Evolutionary conservation across 768 basidiomycete species (phyloP).

Genomic region (Omphalotus guepiniiformis): DNA sequence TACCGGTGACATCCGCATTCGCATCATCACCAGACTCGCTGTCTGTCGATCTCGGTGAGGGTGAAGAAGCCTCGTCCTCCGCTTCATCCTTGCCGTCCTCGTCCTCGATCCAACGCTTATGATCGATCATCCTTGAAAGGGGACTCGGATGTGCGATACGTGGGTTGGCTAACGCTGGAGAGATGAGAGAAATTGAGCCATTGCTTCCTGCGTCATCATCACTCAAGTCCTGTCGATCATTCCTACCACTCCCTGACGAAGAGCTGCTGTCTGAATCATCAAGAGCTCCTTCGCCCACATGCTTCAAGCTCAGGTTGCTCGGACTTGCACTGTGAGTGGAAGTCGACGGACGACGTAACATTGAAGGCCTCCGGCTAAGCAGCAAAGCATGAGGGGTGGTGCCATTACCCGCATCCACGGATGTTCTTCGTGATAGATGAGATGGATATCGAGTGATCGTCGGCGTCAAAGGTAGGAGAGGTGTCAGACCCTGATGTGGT

Average conservation of each 20-base stretch:
- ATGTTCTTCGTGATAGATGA: slow-evolving; percentile 34
- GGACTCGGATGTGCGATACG: slow-evolving; percentile 56
- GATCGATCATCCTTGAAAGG: slow-evolving; percentile 52
- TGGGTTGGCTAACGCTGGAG: slow-evolving; percentile 29
- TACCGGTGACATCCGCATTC: not conserved
- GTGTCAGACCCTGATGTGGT: slow-evolving; percentile 38
- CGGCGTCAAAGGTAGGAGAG: slow-evolving; percentile 45
- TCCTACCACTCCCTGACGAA: slow-evolving; percentile 42
- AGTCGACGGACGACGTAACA: slow-evolving; percentile 44
- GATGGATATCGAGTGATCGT: slow-evolving; percentile 23
- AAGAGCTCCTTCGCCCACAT: slow-evolving; percentile 74
- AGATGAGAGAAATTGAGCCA: slow-evolving; percentile 22
- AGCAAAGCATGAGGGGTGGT: not conserved
- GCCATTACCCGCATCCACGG: slow-evolving; percentile 26
- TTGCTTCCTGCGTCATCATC: slow-evolving; percentile 27
- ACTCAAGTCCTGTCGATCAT: slow-evolving; percentile 17
- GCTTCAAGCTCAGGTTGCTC: slow-evolving; percentile 42
- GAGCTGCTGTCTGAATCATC: slow-evolving; percentile 58
- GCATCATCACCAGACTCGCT: slow-evolving; percentile 41
- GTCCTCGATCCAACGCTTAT: slow-evolving; percentile 51
- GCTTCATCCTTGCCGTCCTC: slow-evolving; percentile 27
- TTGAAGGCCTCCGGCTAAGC: slow-evolving; percentile 28
- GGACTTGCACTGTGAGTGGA: slow-evolving; percentile 36
- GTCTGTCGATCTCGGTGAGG: slow-evolving; percentile 66
- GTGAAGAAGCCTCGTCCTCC: slow-evolving; percentile 49